phyloP scores from a whole-genome alignment of 2,329 filamentous ascomycete species.

The Paraconiothyrium brasiliense region DNA sequence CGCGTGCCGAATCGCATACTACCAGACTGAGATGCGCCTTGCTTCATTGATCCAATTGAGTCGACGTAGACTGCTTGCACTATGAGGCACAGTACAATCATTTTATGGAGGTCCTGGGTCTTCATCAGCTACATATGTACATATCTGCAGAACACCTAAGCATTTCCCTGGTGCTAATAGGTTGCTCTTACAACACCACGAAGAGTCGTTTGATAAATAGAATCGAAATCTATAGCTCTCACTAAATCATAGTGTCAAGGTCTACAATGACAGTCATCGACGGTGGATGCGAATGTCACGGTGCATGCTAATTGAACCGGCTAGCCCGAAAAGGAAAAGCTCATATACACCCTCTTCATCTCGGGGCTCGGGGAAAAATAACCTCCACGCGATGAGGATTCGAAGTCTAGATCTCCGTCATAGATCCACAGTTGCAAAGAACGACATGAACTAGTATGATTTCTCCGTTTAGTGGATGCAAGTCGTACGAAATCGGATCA shows the following conservation, averaged over 20 bases:
- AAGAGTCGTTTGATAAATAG: too few species aligned
- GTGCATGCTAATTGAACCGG: background rate
- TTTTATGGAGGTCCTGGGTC: too few species aligned
- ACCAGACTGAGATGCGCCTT: background rate
- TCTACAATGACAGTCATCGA: background rate
- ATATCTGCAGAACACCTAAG: background rate
- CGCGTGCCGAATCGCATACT: constrained; percentile 1
- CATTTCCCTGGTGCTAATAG: too few species aligned
- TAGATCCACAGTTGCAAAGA: background rate
- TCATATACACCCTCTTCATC: background rate
- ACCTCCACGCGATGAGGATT: background rate
- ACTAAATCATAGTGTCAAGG: too few species aligned
- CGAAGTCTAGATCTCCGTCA: background rate
- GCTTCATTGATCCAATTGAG: background rate
- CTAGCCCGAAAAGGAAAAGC: background rate
- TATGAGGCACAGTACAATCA: too few species aligned
- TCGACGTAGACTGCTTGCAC: background rate
- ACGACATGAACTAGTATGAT: too few species aligned
- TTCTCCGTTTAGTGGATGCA: too few species aligned
- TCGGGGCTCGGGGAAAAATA: background rate
- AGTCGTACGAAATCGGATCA: too few species aligned
- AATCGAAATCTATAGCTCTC: too few species aligned
- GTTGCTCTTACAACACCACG: too few species aligned
- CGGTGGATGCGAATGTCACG: background rate
- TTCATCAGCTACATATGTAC: too few species aligned